phyloP scores from a whole-genome alignment of 2,329 filamentous ascomycete species.

The Aspergillus sp. region DNA sequence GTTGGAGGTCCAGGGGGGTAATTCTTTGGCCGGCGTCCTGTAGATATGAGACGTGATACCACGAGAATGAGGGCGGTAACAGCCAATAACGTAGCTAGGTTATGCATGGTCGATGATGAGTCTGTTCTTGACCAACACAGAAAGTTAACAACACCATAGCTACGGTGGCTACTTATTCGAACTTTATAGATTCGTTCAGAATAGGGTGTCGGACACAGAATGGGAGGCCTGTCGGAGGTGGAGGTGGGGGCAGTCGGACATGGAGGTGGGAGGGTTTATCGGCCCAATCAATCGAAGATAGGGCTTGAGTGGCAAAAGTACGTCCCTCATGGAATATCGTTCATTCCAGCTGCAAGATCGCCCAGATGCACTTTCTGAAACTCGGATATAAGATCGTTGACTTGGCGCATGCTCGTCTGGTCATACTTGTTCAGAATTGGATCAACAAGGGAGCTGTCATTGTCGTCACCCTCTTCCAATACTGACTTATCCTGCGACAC shows the following conservation, averaged over 20 bases:
- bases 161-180: neutral
- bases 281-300: no score
- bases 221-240: neutral
- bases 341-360: neutral
- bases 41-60: neutral
- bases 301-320: no score
- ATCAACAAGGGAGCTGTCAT: conserved; percentile 16
- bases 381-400: conserved; percentile 37
- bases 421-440: conserved; percentile 36
- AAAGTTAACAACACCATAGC: no score
- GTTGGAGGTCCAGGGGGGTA: conserved; percentile 53
- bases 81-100: neutral
- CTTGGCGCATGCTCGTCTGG: conserved; percentile 41
- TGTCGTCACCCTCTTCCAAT: conserved; percentile 6
- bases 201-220: neutral
- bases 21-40: conserved; percentile 28
- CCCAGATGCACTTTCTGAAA: conserved; percentile 23
- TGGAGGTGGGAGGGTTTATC: conserved; percentile 10
- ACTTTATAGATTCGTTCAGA: neutral
- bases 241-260: conserved; percentile 5
- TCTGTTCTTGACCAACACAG: neutral
- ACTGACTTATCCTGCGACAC: neutral
- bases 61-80: neutral
- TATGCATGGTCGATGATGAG: neutral
- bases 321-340: neutral